Percentiles rank a stretch among this genome's conserved stretches.
phyloP scores from a whole-genome alignment of 2,329 filamentous ascomycete genomes.

The Thielaviopsis euricoi region DNA sequence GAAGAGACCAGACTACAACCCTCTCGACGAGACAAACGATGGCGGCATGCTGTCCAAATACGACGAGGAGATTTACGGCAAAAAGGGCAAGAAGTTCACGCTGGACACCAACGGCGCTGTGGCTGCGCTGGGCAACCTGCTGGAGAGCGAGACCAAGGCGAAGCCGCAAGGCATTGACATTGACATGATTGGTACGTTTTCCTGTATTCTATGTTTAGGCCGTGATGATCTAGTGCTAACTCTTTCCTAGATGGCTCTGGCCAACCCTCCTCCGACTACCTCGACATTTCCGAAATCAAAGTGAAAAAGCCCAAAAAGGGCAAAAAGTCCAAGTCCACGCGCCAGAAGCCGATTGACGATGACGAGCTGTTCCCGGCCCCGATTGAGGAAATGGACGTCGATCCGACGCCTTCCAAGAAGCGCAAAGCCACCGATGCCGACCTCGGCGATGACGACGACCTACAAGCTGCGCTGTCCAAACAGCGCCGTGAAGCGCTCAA shows the following conservation, averaged over 20 bases:
- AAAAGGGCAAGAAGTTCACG: constrained; percentile 77
- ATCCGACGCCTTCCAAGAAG: constrained; percentile 41
- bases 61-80: constrained; percentile 85
- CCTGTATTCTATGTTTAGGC: neutral
- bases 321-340: constrained; percentile 65
- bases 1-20: constrained; percentile 77
- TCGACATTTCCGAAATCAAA: constrained; percentile 74
- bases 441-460: constrained; percentile 80
- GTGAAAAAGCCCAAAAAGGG: constrained; percentile 91
- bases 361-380: constrained; percentile 37
- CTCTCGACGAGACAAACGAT: constrained; percentile 51
- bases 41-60: constrained; percentile 71
- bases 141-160: constrained; percentile 30
- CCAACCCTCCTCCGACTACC: constrained; percentile 59
- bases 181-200: constrained; percentile 51
- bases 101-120: constrained; percentile 62
- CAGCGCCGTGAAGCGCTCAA: constrained; percentile 74
- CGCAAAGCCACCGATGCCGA: constrained; percentile 46
- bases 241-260: constrained; percentile 2
- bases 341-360: constrained; percentile 50
- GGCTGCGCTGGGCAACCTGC: constrained; percentile 42
- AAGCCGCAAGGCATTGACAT: constrained; percentile 62
- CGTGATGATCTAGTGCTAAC: constrained; percentile 24
- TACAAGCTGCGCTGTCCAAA: constrained; percentile 71
- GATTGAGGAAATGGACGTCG: constrained; percentile 53